A percentile compares a stretch with the other conserved stretches of the same genome.
Evolutionary conservation across 768 basidiomycete genomes (phyloP).

Genomic region (Lactarius pseudohatsudake): DNA sequence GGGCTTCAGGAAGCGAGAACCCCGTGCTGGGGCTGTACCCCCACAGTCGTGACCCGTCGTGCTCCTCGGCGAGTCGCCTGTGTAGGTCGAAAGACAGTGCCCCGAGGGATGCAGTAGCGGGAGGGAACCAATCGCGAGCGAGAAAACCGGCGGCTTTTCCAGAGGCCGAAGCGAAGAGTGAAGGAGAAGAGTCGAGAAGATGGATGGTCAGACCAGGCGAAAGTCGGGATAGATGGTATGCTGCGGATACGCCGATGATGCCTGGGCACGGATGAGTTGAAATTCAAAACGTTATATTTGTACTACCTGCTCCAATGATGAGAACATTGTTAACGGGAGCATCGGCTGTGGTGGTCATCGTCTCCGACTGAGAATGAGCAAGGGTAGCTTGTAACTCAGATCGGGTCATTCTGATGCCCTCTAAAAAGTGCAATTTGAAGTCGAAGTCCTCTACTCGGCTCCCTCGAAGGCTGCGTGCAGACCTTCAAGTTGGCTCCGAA

Average conservation of each 20-base stretch:
- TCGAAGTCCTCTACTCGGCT: constrained; percentile 39
- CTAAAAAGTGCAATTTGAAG: not conserved
- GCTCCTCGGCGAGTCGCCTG: constrained; percentile 38
- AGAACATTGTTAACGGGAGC: constrained; percentile 34
- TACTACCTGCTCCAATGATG: constrained; percentile 42
- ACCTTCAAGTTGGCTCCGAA: constrained; percentile 43
- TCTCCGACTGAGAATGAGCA: not conserved
- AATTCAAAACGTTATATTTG: not conserved
- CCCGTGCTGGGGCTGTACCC: constrained; percentile 40
- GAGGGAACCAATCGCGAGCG: constrained; percentile 38
- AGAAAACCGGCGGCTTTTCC: constrained; percentile 43
- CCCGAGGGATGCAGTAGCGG: constrained; percentile 25
- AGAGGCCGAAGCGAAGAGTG: constrained; percentile 40
- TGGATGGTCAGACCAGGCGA: constrained; percentile 37
- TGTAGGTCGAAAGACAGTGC: constrained; percentile 35
- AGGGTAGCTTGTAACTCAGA: not conserved
- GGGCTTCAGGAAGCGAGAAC: constrained; percentile 32
- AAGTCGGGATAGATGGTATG: constrained; percentile 41
- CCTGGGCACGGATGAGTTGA: constrained; percentile 26
- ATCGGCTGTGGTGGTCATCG: not conserved
- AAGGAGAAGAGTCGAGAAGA: constrained; percentile 42
- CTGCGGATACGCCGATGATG: constrained; percentile 47
- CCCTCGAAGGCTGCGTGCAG: constrained; percentile 45
- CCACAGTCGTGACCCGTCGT: constrained; percentile 41
- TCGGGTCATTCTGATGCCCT: not conserved